Base-by-base conservation (phyloP, 768 basidiomycete species). In the Auricularia sp. region DNA sequence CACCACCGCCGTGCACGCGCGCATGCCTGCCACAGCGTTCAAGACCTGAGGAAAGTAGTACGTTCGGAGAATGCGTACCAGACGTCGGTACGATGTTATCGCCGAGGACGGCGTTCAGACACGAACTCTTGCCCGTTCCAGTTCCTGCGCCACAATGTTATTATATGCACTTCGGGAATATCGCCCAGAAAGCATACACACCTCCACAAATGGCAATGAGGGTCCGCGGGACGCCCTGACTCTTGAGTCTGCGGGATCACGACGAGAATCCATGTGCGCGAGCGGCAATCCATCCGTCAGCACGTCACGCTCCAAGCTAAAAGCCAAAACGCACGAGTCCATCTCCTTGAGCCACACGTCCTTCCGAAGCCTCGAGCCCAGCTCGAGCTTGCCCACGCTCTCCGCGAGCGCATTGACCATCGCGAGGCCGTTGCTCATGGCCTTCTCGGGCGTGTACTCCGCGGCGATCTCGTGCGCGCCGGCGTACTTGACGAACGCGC, bases 171-270 rank as follows among this genome's bases (percentile, higher is more conserved):
- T 42, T 21, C 58, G 62, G 6, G 29, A 29, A 29, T 29, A 29
- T 29, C 29, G 29, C 29, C 24, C 29, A 29, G 29, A 29, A 29
- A 29, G 29, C 29, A 29, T 29, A 70, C 76, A 35, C 71, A 83
- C 83, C 84, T 58, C 85, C 85, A 65, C 85, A 86, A 6, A 87
- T 79, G n/a, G 85, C 85, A 65, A 86, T 85, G 67, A 86, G 73
- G 14, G 83, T 86, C 11, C 78, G 81, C 2, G 85, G 85, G 1
- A 79, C 73, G 2, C 79, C 80, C 69, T 85, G 82, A 44, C 71
- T 71, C 65, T 79, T 71, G 4, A 85, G 76, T 67, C 85, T 86
- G 51, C 2, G 37, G 63, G 37, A 21, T 18, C n/a, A 42, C 39
- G 54, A 11, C 29, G 64, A 36, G 14, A 62, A 42, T 6, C 8